These are phyloP conservation scores for Solanum etuberosum DNA, from an alignment of 257 asterid species.

Conservation along the genomic window DNA sequence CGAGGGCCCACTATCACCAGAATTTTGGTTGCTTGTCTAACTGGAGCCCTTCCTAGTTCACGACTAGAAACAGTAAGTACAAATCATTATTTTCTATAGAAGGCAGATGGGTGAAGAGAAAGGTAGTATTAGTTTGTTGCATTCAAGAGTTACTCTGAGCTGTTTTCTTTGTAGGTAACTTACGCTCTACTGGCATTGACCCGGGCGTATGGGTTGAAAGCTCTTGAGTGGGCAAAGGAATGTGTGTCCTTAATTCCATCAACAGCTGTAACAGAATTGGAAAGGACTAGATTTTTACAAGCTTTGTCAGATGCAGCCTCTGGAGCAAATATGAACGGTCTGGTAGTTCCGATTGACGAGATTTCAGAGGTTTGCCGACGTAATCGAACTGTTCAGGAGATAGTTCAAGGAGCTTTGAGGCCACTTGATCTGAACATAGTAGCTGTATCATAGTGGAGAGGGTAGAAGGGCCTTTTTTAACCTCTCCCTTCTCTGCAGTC, in stretches of 20 bases:
- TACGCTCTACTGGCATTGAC: slow-evolving; percentile 68
- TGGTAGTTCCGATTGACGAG: slow-evolving; percentile 77
- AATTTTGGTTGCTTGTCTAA: slow-evolving; percentile 70
- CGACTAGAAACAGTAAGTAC: slow-evolving; percentile 72
- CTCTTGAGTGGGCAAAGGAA: slow-evolving; percentile 81
- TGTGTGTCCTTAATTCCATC: slow-evolving; percentile 71
- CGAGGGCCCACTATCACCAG: slow-evolving; percentile 69
- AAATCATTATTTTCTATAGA: not conserved
- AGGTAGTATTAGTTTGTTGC: not conserved
- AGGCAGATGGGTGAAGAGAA: not conserved
- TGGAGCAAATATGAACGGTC: slow-evolving; percentile 42
- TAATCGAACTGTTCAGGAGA: slow-evolving; percentile 91
- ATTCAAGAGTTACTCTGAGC: slow-evolving; percentile 3
- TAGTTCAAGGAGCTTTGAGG: slow-evolving; percentile 93
- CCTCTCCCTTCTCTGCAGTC: slow-evolving; percentile 33
- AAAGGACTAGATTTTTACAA: slow-evolving; percentile 64
- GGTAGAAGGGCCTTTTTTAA: slow-evolving; percentile 46
- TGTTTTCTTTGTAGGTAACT: slow-evolving; percentile 41
- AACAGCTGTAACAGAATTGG: slow-evolving; percentile 70
- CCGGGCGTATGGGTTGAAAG: slow-evolving; percentile 60
- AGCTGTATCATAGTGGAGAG: slow-evolving; percentile 48
- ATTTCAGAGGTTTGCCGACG: slow-evolving; percentile 90
- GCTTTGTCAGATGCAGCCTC: slow-evolving; percentile 66
- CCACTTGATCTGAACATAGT: slow-evolving; percentile 69
- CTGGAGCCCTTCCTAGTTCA: slow-evolving; percentile 95